Evolutionary conservation across 1,284 basidiomycete species (phyloP).

Genomic region (Moniliophthora roreri): DNA sequence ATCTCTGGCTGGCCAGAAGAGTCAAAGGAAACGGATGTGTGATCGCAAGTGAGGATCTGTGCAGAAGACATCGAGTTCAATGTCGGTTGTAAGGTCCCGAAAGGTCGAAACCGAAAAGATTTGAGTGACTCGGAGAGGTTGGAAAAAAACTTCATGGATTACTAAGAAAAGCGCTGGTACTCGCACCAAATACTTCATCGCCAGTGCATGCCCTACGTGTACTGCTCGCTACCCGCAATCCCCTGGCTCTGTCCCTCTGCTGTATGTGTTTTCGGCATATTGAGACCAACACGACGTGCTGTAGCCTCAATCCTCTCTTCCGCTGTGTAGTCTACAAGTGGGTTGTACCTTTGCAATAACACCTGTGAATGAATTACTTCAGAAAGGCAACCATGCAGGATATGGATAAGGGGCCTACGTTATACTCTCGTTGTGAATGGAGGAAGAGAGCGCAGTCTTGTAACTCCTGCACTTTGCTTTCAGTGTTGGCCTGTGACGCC

Average conservation of each 20-base stretch:
- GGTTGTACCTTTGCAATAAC: slow-evolving; percentile 84
- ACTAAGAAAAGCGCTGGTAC: not conserved
- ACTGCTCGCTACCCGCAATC: not conserved
- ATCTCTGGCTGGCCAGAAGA: slow-evolving; percentile 41
- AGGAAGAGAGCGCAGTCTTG: slow-evolving; percentile 74
- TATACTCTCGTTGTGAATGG: slow-evolving; percentile 61
- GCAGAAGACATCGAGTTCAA: slow-evolving; percentile 22
- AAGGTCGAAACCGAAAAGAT: slow-evolving; percentile 10
- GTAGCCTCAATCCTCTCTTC: slow-evolving; percentile 84
- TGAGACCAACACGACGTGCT: slow-evolving; percentile 81
- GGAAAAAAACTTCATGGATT: not conserved
- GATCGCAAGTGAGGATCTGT: slow-evolving; percentile 55
- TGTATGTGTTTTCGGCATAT: slow-evolving; percentile 53
- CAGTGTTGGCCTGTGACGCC: slow-evolving; percentile 41
- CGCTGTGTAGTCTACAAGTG: slow-evolving; percentile 72
- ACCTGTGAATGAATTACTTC: slow-evolving; percentile 40
- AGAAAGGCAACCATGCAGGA: not conserved
- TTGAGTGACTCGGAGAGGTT: not conserved
- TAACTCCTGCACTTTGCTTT: slow-evolving; percentile 46
- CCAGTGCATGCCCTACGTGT: too few species aligned
- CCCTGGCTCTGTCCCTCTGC: slow-evolving; percentile 9
- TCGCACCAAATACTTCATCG: not conserved
- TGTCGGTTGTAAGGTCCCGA: slow-evolving; percentile 15
- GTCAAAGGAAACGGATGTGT: slow-evolving; percentile 52
- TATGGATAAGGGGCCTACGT: slow-evolving; percentile 28